phyloP scores from a whole-genome alignment of 2,329 filamentous ascomycete species.

The Fusarium virguliforme region DNA sequence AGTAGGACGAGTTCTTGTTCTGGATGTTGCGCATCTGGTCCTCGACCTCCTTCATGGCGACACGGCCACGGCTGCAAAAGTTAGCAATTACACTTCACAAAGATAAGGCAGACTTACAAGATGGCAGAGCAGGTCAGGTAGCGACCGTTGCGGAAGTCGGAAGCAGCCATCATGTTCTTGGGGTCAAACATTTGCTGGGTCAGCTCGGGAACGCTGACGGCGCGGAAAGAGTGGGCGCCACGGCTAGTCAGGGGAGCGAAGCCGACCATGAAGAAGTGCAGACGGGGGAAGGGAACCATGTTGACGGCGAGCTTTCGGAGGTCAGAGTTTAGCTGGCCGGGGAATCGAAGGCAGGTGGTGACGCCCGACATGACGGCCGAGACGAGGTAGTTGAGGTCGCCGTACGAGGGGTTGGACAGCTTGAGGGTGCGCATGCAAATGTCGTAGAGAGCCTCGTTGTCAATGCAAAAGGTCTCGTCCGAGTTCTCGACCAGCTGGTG shows the following conservation, averaged over 20 bases:
- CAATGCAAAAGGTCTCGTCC: conserved; percentile 99
- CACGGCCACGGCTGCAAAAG: conserved; percentile 86
- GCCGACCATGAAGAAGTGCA: conserved; percentile 99
- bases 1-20: conserved; percentile 99
- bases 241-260: conserved; percentile 97
- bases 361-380: conserved; percentile 99
- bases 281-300: conserved; percentile 99
- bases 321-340: conserved; percentile 99
- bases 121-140: conserved; percentile 99
- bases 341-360: conserved; percentile 98
- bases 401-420: conserved; percentile 98
- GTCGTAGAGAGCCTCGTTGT: conserved; percentile 99
- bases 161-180: conserved; percentile 99
- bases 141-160: conserved; percentile 99
- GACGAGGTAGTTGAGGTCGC: conserved; percentile 99
- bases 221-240: conserved; percentile 92
- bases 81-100: conserved; percentile 26
- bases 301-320: conserved; percentile 99
- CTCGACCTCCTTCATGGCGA: conserved; percentile 99
- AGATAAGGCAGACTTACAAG: conserved; percentile 74
- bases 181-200: conserved; percentile 99
- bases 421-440: conserved; percentile 99
- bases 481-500: conserved; percentile 99
- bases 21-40: conserved; percentile 99
- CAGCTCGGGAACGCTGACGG: conserved; percentile 96